phyloP scores from a whole-genome alignment of 2,329 filamentous ascomycete species.

The Monosporascus sp. region DNA sequence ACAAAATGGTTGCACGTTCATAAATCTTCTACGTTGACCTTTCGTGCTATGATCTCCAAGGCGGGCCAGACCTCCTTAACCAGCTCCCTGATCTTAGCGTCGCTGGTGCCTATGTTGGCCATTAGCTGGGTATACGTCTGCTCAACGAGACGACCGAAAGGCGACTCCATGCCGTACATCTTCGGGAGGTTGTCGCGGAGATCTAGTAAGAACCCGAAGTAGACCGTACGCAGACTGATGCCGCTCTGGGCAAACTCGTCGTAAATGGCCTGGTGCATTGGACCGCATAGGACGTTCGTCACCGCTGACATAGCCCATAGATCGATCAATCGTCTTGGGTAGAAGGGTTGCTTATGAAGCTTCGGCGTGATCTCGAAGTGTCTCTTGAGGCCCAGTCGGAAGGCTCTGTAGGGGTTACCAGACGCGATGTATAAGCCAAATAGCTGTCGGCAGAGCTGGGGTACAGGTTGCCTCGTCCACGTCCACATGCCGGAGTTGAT shows the following conservation, averaged over 20 bases:
- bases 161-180: slow-evolving; percentile 17
- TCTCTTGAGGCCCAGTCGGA: slow-evolving; percentile 19
- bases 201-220: slow-evolving; percentile 21
- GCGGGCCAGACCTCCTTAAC: slow-evolving; percentile 12
- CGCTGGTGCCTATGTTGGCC: slow-evolving; percentile 10
- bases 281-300: slow-evolving; percentile 19
- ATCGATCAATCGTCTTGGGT: slow-evolving; percentile 16
- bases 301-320: slow-evolving; percentile 18
- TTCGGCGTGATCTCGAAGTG: slow-evolving; percentile 19
- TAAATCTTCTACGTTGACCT: slow-evolving; percentile 10
- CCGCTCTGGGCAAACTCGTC: slow-evolving; percentile 16
- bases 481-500: slow-evolving; percentile 21
- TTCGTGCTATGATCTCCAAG: slow-evolving; percentile 13
- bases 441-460: slow-evolving; percentile 17
- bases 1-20: neutral
- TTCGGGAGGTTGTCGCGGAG: slow-evolving; percentile 16
- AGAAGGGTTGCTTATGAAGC: slow-evolving; percentile 17
- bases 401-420: slow-evolving; percentile 16
- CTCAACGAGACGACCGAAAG: slow-evolving; percentile 17
- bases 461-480: slow-evolving; percentile 21
- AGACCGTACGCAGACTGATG: slow-evolving; percentile 19
- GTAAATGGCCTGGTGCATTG: slow-evolving; percentile 12
- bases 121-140: slow-evolving; percentile 21
- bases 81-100: slow-evolving; percentile 16
- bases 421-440: slow-evolving; percentile 15